phyloP scores from a whole-genome alignment of 2,329 filamentous ascomycete species.

The Aspergillus sp. region DNA sequence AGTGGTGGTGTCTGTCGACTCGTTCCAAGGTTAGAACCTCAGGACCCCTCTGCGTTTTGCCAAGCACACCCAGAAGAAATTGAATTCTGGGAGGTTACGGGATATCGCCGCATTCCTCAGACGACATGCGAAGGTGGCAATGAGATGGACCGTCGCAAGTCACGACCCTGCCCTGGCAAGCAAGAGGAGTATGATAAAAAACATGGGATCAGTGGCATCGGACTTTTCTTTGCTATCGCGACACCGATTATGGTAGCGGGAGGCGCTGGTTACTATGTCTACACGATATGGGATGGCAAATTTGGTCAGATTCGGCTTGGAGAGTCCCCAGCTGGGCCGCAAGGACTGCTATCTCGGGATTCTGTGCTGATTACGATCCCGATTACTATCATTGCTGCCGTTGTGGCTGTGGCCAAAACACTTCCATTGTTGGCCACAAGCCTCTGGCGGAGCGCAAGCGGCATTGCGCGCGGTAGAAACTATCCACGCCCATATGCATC shows the following conservation, averaged over 20 bases:
- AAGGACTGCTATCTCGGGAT: conserved; percentile 63
- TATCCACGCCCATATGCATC: conserved; percentile 75
- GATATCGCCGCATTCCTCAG: conserved; percentile 85
- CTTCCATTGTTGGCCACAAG: conserved; percentile 71
- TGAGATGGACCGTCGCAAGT: conserved; percentile 68
- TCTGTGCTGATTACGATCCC: conserved; percentile 79
- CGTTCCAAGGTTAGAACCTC: conserved; percentile 69
- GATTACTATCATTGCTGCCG: conserved; percentile 75
- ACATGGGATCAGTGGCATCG: conserved; percentile 68
- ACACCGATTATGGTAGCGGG: conserved; percentile 71
- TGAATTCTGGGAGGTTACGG: conserved; percentile 81
- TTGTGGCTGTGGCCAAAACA: conserved; percentile 71
- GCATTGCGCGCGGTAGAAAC: conserved; percentile 46
- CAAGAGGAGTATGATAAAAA: conserved; percentile 79
- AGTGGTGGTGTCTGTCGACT: conserved; percentile 73
- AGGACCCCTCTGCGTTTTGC: conserved; percentile 61
- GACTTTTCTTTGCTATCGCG: conserved; percentile 81
- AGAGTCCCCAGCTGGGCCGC: conserved; percentile 49
- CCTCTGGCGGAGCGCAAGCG: conserved; percentile 66
- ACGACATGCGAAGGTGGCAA: conserved; percentile 79
- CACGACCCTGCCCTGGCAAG: conserved; percentile 71
- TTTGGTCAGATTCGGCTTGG: conserved; percentile 92
- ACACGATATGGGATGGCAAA: conserved; percentile 79
- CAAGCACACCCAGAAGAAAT: conserved; percentile 63
- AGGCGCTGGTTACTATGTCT: conserved; percentile 79